A percentile compares a stretch with the other conserved stretches of the same genome.
Conservation (phyloP, 305 asterid genomes). For the Fraxinus baroniana region DNA sequence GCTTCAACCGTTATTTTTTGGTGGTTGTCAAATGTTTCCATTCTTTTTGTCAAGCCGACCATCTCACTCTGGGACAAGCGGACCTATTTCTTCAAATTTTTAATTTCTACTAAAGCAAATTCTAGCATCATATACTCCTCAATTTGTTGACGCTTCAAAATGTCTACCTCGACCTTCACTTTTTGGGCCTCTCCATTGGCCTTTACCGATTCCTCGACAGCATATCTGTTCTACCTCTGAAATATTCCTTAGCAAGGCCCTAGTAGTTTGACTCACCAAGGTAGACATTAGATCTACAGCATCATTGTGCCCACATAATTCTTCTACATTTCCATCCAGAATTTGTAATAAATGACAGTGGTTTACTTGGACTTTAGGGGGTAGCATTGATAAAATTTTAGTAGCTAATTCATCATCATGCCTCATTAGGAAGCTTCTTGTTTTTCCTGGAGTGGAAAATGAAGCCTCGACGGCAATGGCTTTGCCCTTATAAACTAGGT, state of each 20-base stretch:
- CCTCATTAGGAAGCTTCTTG: background rate
- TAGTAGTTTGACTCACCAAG: background rate
- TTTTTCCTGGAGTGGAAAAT: background rate
- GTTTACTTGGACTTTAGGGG: background rate
- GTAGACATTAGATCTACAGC: background rate
- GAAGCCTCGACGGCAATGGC: background rate
- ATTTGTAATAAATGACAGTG: background rate
- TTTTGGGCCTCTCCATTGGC: background rate
- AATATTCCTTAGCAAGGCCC: background rate
- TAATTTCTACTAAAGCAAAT: too few species aligned
- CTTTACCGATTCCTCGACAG: background rate
- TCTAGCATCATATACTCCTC: background rate
- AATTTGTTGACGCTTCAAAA: too few species aligned
- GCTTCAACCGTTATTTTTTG: background rate
- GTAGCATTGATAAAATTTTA: background rate
- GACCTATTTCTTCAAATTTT: background rate
- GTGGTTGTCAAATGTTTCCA: background rate
- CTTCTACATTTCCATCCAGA: background rate
- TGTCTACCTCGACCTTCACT: background rate
- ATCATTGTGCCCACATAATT: background rate
- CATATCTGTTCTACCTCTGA: background rate
- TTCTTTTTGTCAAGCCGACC: background rate
- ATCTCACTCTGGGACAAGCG: background rate
- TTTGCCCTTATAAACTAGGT: background rate
- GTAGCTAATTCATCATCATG: background rate